phyloP scores from a whole-genome alignment of 2,329 filamentous ascomycete genomes.

The Nemania sp. region DNA sequence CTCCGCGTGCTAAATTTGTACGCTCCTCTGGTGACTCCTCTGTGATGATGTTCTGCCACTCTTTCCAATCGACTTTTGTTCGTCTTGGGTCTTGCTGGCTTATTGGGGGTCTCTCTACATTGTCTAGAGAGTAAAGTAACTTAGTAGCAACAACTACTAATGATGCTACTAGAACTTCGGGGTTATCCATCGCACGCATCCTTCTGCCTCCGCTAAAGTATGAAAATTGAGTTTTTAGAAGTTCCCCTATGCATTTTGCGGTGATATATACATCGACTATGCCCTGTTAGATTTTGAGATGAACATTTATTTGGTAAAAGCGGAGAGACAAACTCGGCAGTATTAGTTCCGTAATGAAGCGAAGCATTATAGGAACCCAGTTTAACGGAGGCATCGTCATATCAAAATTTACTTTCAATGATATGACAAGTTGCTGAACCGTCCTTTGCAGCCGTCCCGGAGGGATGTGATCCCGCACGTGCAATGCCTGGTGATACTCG shows the following conservation, averaged over 20 bases:
- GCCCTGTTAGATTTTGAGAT: slow-evolving; percentile 45
- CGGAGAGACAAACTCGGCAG: slow-evolving; percentile 70
- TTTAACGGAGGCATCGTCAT: slow-evolving; percentile 81
- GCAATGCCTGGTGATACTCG: slow-evolving; percentile 69
- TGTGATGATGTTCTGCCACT: slow-evolving; percentile 70
- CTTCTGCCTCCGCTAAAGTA: slow-evolving; percentile 64
- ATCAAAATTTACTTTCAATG: slow-evolving; percentile 75
- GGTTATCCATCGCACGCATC: slow-evolving; percentile 68
- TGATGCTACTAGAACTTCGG: slow-evolving; percentile 79
- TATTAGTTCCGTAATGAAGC: slow-evolving; percentile 76
- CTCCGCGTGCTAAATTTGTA: slow-evolving; percentile 42
- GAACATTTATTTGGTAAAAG: background rate
- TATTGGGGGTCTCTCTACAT: slow-evolving; percentile 61
- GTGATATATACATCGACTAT: slow-evolving; percentile 73
- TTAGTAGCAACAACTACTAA: slow-evolving; percentile 82
- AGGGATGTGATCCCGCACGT: slow-evolving; percentile 62
- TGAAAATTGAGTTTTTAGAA: slow-evolving; percentile 65
- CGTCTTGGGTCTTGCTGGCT: slow-evolving; percentile 67
- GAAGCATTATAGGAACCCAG: slow-evolving; percentile 73
- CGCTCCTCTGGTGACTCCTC: slow-evolving; percentile 44
- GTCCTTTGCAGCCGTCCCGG: slow-evolving; percentile 72
- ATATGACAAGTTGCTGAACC: slow-evolving; percentile 70
- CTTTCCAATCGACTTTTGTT: slow-evolving; percentile 76
- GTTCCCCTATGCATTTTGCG: slow-evolving; percentile 66
- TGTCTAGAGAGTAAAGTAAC: slow-evolving; percentile 80